These are phyloP conservation scores for Heterobasidion annosum DNA, from an alignment of 1,284 basidiomycete genomes.

Conservation along the genomic window DNA sequence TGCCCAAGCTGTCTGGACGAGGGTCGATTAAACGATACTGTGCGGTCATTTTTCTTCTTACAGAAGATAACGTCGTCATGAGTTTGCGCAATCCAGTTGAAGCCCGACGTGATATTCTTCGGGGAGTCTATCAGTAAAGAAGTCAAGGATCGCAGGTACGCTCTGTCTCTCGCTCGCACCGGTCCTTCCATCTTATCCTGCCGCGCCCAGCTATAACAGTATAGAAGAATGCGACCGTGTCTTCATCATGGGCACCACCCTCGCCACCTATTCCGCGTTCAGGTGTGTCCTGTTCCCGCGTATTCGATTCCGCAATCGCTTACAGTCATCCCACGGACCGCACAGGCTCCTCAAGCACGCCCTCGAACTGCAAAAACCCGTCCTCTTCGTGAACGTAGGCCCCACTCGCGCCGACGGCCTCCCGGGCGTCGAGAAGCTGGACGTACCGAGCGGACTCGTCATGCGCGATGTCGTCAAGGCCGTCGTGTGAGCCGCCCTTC, in stretches of 20 bases:
- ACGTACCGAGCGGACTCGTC: constrained; percentile 60
- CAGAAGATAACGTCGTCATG: neutral
- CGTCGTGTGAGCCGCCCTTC: constrained; percentile 37
- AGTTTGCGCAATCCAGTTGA: constrained; percentile 37
- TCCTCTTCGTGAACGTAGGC: constrained; percentile 78
- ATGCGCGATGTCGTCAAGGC: constrained; percentile 52
- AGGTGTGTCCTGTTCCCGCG: constrained; percentile 33
- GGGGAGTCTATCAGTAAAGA: constrained; percentile 70
- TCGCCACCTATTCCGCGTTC: constrained; percentile 90
- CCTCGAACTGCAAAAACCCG: constrained; percentile 63
- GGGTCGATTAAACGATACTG: constrained; percentile 31
- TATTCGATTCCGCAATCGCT: neutral
- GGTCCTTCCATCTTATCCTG: neutral
- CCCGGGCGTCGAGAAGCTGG: constrained; percentile 67
- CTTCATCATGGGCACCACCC: constrained; percentile 78
- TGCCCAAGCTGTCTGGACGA: constrained; percentile 59
- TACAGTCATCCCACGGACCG: neutral
- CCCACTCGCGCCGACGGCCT: constrained; percentile 79
- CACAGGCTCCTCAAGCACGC: constrained; percentile 75
- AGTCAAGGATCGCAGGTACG: constrained; percentile 68
- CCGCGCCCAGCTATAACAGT: constrained; percentile 39
- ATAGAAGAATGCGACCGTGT: constrained; percentile 59
- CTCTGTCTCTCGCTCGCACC: constrained; percentile 5
- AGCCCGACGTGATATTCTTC: constrained; percentile 84
- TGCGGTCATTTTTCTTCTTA: neutral